A percentile compares a stretch with the other conserved stretches of the same genome.
Conservation (phyloP, 2,329 filamentous ascomycete species). For the Neonectria neomacrospora region DNA sequence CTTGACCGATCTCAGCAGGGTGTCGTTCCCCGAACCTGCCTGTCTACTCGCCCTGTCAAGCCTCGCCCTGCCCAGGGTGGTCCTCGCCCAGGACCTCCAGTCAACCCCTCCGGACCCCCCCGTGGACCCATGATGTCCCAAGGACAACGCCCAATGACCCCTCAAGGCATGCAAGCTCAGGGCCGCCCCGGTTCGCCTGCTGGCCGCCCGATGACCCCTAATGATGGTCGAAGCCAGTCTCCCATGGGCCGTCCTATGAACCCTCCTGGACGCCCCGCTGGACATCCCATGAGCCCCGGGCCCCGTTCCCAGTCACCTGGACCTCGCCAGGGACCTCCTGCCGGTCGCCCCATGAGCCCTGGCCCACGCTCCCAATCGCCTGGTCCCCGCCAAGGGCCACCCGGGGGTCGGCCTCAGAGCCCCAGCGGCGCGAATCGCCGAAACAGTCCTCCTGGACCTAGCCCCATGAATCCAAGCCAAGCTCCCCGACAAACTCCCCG, state of each 20-base stretch:
- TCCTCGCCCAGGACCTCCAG: slow-evolving; percentile 62
- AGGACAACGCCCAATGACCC: slow-evolving; percentile 43
- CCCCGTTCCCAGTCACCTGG: slow-evolving; percentile 59
- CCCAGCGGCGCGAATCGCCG: slow-evolving; percentile 55
- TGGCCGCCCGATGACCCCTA: slow-evolving; percentile 43
- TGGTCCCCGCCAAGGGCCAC: slow-evolving; percentile 35
- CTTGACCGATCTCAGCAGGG: slow-evolving; percentile 93
- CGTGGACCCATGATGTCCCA: slow-evolving; percentile 34
- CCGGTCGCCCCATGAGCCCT: slow-evolving; percentile 54
- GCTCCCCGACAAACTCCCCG: slow-evolving; percentile 47
- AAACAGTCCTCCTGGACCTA: slow-evolving; percentile 57
- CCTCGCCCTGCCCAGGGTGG: slow-evolving; percentile 71
- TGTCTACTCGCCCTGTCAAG: slow-evolving; percentile 92
- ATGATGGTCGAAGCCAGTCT: slow-evolving; percentile 47
- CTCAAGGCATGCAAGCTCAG: slow-evolving; percentile 47
- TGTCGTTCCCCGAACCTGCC: slow-evolving; percentile 91
- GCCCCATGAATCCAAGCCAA: slow-evolving; percentile 58
- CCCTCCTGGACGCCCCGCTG: slow-evolving; percentile 37
- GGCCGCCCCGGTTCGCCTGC: slow-evolving; percentile 54
- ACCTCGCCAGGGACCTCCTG: slow-evolving; percentile 47
- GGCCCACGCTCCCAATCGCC: slow-evolving; percentile 45
- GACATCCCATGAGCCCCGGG: slow-evolving; percentile 49
- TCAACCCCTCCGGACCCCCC: slow-evolving; percentile 53
- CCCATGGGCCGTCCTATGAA: slow-evolving; percentile 49
- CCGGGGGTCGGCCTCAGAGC: slow-evolving; percentile 53